These are phyloP conservation scores for Silene coronaria DNA, from an alignment of 179 eudicot genomes.

Conservation along the genomic window DNA sequence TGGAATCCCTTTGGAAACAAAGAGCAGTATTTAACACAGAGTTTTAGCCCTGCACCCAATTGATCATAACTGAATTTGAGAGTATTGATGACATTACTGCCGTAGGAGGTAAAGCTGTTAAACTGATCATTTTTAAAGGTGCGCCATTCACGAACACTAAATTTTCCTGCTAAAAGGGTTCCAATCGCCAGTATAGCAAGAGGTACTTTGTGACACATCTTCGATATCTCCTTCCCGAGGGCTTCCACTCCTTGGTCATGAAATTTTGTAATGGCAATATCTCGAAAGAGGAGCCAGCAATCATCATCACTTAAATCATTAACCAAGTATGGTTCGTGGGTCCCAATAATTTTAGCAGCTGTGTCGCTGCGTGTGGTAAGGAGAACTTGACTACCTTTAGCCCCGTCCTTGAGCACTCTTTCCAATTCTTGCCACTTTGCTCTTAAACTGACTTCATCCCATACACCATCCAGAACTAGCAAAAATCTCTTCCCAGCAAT, in stretches of 20 bases:
- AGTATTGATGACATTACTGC: background rate
- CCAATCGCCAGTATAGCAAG: conserved; percentile 7
- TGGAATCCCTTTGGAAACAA: background rate
- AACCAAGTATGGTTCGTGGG: too few relatives aligned
- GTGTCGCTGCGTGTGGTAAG: too few relatives aligned
- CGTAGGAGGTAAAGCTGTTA: background rate
- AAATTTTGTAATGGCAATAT: background rate
- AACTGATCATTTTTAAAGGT: conserved; percentile 6
- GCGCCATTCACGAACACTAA: conserved; percentile 1
- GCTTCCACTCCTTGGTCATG: conserved; percentile 1
- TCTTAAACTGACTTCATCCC: too few relatives aligned
- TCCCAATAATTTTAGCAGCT: too few relatives aligned
- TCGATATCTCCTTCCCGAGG: conserved; percentile 4
- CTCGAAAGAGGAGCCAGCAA: too few relatives aligned
- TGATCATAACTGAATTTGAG: conserved; percentile 1
- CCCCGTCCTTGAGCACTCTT: too few relatives aligned
- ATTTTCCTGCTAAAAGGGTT: conserved; percentile 1
- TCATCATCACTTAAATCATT: too few relatives aligned
- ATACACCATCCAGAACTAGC: too few relatives aligned
- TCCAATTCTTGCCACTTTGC: too few relatives aligned
- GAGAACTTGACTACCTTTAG: too few relatives aligned
- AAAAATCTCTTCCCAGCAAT: too few relatives aligned
- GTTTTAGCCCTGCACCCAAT: conserved; percentile 1
- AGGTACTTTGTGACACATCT: background rate
- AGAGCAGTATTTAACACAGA: conserved; percentile 5